These are phyloP conservation scores for Telopea speciosissima DNA, from an alignment of 177 flowering plant species.

Conservation along the genomic window DNA sequence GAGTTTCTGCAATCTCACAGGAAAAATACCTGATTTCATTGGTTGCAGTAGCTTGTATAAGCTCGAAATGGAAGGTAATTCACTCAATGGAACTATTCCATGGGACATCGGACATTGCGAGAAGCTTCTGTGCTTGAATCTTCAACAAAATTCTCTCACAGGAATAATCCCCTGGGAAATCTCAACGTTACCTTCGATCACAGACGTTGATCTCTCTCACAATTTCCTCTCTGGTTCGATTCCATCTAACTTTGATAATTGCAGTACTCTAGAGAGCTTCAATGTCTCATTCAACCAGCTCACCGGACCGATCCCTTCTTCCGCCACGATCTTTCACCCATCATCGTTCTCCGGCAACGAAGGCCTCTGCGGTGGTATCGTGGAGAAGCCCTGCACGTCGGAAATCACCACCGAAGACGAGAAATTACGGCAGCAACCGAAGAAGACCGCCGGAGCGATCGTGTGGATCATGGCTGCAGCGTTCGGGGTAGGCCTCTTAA, in stretches of 20 bases:
- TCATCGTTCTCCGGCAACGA: slow-evolving; percentile 72
- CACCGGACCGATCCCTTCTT: slow-evolving; percentile 61
- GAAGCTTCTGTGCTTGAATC: slow-evolving; percentile 58
- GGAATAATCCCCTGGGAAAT: slow-evolving; percentile 86
- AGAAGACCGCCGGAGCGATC: slow-evolving; percentile 57
- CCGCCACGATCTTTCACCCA: slow-evolving; percentile 57
- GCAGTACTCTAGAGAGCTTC: slow-evolving; percentile 64
- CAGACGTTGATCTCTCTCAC: slow-evolving; percentile 69
- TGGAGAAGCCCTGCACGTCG: slow-evolving; percentile 46
- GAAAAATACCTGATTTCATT: slow-evolving; percentile 65
- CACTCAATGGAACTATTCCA: slow-evolving; percentile 61
- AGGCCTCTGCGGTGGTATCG: slow-evolving; percentile 64
- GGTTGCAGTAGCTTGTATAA: slow-evolving; percentile 67
- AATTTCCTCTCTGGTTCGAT: slow-evolving; percentile 69
- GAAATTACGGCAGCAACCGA: slow-evolving; percentile 27
- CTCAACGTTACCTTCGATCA: slow-evolving; percentile 62
- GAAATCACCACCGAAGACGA: slow-evolving; percentile 14
- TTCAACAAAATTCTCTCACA: slow-evolving; percentile 48
- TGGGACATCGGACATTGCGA: slow-evolving; percentile 74
- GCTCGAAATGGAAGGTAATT: slow-evolving; percentile 63
- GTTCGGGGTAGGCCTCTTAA: slow-evolving; percentile 64
- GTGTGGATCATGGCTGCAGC: slow-evolving; percentile 91
- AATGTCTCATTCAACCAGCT: slow-evolving; percentile 74
- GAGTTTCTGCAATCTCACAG: slow-evolving; percentile 33
- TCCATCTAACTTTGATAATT: slow-evolving; percentile 63